A percentile compares a stretch with the other conserved stretches of the same genome.
Conservation (phyloP, 2,329 filamentous ascomycete species). For the Metarhizium anisopliae region DNA sequence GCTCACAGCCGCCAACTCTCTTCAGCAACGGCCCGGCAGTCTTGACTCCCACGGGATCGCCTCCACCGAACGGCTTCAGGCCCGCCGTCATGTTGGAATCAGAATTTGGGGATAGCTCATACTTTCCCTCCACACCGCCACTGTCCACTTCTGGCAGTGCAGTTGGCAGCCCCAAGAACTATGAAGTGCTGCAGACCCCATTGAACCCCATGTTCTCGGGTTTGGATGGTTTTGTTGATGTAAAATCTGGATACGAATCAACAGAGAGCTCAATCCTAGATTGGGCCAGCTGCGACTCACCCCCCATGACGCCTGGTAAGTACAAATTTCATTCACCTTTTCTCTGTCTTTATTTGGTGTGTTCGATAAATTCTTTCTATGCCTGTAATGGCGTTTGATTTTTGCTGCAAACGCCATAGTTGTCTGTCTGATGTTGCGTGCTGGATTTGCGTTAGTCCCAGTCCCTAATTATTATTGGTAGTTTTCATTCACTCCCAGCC, state of each 20-base stretch:
- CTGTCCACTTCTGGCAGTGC: slow-evolving; percentile 78
- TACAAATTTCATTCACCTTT: slow-evolving; percentile 16
- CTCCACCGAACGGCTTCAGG: slow-evolving; percentile 65
- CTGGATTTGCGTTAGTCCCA: background rate
- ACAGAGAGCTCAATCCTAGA: slow-evolving; percentile 68
- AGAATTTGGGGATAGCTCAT: slow-evolving; percentile 59
- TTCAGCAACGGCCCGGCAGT: slow-evolving; percentile 50
- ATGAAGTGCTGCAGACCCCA: slow-evolving; percentile 72
- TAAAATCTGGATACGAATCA: slow-evolving; percentile 64
- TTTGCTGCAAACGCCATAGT: background rate
- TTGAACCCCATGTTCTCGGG: slow-evolving; percentile 71
- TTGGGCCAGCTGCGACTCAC: slow-evolving; percentile 70
- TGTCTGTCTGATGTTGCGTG: too few species aligned
- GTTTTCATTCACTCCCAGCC: slow-evolving; percentile 41
- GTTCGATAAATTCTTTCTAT: background rate
- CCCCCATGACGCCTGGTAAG: slow-evolving; percentile 87
- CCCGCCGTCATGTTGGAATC: slow-evolving; percentile 73
- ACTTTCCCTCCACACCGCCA: slow-evolving; percentile 78
- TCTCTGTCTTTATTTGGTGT: background rate
- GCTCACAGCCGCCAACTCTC: slow-evolving; percentile 52
- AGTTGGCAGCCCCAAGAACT: slow-evolving; percentile 76
- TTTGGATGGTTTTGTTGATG: slow-evolving; percentile 52
- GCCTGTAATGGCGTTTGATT: background rate
- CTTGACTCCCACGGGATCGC: slow-evolving; percentile 69
- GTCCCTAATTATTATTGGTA: slow-evolving; percentile 30